Base-by-base conservation (phyloP, 768 basidiomycete species). In the Kwoniella sp. region DNA sequence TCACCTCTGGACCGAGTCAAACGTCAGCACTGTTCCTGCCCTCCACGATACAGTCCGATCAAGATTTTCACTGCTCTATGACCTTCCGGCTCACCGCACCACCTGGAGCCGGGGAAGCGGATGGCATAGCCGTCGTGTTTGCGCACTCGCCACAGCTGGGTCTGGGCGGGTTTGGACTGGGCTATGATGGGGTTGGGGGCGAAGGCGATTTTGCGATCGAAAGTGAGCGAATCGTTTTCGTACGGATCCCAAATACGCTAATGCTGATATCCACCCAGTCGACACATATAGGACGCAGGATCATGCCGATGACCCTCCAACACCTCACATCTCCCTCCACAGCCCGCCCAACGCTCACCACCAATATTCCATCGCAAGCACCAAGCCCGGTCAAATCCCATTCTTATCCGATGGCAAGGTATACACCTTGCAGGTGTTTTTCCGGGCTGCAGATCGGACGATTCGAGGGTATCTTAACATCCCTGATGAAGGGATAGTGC, bases 261-360 rank as follows among this genome's bases (percentile, higher is more conserved):
- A 29, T 6, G 5, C 9, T 15, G 3, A 14, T 36, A n/a, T n/a
- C n/a, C n/a, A n/a, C 14, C 0, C 43, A 69, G 57, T 75, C 50
- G 73, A 75, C 49, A 73, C 71, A 0, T 72, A 73, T 38, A 59
- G 65, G 28, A 68, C 68, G 36, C 56, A 65, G 39, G 71, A 75
- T 43, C 48, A 55, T 20, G 69, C 71, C 10, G 50, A 56, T 17
- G 73, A 75, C 45, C 73, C 73, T 0, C 67, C 68, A 1, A 59
- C 65, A 5, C 73, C 73, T 1, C 73, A 75, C 39, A 68, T 75
- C 28, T 75, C 73, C 1, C 50, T 75, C 8, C 73, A 75, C 42
- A 67, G 61, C 2, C 73, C 73, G 7, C 65, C 68, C 1, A 39
- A 70, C 27, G 64, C 71, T 0, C 73, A 75, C 53, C 73, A 75